These are phyloP conservation scores for Phytopythium oedochilum DNA, from an alignment of 352 stramenopile genomes.

Conservation along the genomic window DNA sequence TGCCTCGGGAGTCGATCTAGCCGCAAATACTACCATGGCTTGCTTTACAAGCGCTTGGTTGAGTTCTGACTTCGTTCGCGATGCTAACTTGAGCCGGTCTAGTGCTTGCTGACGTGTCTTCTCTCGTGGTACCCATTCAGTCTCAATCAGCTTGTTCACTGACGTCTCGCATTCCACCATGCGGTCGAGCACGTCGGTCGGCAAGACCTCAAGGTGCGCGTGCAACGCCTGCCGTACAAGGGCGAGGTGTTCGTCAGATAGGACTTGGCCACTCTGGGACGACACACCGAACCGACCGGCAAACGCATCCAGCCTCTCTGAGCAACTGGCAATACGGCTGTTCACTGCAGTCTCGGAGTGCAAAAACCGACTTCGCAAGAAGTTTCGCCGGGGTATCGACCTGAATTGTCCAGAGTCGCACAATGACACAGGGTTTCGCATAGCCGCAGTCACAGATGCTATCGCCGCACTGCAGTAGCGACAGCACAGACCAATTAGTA, in stretches of 20 bases:
- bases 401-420: constrained; percentile 12
- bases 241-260: constrained; percentile 42
- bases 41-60: constrained; percentile 50
- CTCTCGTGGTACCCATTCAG: constrained; percentile 56
- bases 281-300: constrained; percentile 41
- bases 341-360: constrained; percentile 43
- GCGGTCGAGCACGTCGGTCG: constrained; percentile 39
- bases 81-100: constrained; percentile 29
- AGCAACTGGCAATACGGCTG: constrained; percentile 26
- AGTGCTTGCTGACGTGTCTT: constrained; percentile 38
- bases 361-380: constrained; percentile 37
- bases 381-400: constrained; percentile 39
- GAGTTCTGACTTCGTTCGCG: constrained; percentile 23
- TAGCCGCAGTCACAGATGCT: no score
- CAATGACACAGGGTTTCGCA: background rate
- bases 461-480: background rate
- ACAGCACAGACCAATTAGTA: background rate
- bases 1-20: background rate
- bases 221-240: constrained; percentile 55
- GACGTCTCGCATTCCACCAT: constrained; percentile 52
- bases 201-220: constrained; percentile 52
- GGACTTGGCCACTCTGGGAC: constrained; percentile 17
- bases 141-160: constrained; percentile 42
- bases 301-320: constrained; percentile 38
- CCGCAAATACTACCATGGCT: constrained; percentile 30